Conservation (phyloP, 2,329 filamentous ascomycete genomes). For the Tolypocladium inflatum region DNA sequence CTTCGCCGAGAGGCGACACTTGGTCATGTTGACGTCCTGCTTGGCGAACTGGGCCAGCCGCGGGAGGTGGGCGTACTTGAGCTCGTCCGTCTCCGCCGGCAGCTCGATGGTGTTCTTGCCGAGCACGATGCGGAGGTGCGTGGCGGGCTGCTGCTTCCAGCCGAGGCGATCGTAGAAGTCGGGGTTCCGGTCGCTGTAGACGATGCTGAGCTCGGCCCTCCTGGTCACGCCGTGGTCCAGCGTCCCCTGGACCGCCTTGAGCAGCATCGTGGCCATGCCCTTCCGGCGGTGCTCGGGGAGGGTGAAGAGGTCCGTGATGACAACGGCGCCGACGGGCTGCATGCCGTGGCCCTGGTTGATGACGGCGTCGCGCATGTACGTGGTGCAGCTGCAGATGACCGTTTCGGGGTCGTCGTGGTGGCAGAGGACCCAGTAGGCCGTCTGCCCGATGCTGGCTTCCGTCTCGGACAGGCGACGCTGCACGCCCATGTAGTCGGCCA, state of each 20-base stretch:
- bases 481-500: constrained; percentile 6
- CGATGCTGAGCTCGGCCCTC: constrained; percentile 21
- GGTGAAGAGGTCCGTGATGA: constrained; percentile 26
- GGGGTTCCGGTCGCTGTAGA: constrained; percentile 24
- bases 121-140: constrained; percentile 21
- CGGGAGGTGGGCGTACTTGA: background rate
- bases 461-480: constrained; percentile 6
- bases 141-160: constrained; percentile 21
- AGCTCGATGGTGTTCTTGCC: constrained; percentile 9
- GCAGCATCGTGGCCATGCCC: constrained; percentile 25
- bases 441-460: background rate
- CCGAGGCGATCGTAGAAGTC: constrained; percentile 23
- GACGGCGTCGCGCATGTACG: constrained; percentile 14
- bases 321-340: constrained; percentile 16
- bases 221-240: constrained; percentile 15
- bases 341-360: constrained; percentile 9
- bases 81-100: constrained; percentile 8
- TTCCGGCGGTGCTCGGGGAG: constrained; percentile 19
- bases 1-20: constrained; percentile 11
- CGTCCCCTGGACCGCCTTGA: constrained; percentile 19
- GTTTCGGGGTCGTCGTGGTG: constrained; percentile 14
- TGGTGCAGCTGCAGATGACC: constrained; percentile 24
- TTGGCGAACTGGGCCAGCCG: background rate
- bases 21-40: constrained; percentile 15
- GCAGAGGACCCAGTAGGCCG: constrained; percentile 20